A percentile compares a stretch with the other conserved stretches of the same genome.
phyloP scores from a whole-genome alignment of 352 stramenopile genomes.

The Phytophthora vignae region DNA sequence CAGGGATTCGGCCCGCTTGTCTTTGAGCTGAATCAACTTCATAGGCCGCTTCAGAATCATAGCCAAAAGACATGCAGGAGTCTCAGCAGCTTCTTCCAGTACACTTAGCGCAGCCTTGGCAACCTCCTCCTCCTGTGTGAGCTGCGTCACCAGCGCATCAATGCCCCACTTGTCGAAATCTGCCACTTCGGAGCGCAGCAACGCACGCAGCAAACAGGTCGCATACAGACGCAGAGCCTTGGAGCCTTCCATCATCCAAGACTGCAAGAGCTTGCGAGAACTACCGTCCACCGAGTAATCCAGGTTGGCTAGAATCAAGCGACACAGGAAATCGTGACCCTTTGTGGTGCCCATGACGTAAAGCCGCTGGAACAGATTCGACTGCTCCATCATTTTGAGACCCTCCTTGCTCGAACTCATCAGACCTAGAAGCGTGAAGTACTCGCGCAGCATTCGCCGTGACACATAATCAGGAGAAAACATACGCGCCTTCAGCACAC shows the following conservation, averaged over 20 bases:
- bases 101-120: slow-evolving; percentile 89
- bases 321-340: slow-evolving; percentile 90
- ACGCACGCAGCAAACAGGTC: slow-evolving; percentile 82
- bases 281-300: slow-evolving; percentile 91
- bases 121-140: slow-evolving; percentile 88
- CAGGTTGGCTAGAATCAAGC: slow-evolving; percentile 88
- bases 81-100: slow-evolving; percentile 87
- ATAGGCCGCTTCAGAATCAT: slow-evolving; percentile 87
- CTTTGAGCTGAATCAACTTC: slow-evolving; percentile 81
- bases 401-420: slow-evolving; percentile 92
- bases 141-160: slow-evolving; percentile 83
- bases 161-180: slow-evolving; percentile 92
- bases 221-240: slow-evolving; percentile 87
- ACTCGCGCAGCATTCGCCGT: slow-evolving; percentile 88
- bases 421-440: slow-evolving; percentile 88
- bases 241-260: slow-evolving; percentile 89
- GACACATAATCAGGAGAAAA: slow-evolving; percentile 90
- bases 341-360: slow-evolving; percentile 90
- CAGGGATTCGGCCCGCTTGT: slow-evolving; percentile 83
- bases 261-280: slow-evolving; percentile 87
- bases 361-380: slow-evolving; percentile 88
- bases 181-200: slow-evolving; percentile 85
- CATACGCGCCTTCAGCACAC: slow-evolving; percentile 87
- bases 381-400: slow-evolving; percentile 92
- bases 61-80: slow-evolving; percentile 78